Evolutionary conservation across 768 basidiomycete genomes (phyloP), one percentile per base, ranked within the genome.

Genomic region (Phaffia australis): DNA sequence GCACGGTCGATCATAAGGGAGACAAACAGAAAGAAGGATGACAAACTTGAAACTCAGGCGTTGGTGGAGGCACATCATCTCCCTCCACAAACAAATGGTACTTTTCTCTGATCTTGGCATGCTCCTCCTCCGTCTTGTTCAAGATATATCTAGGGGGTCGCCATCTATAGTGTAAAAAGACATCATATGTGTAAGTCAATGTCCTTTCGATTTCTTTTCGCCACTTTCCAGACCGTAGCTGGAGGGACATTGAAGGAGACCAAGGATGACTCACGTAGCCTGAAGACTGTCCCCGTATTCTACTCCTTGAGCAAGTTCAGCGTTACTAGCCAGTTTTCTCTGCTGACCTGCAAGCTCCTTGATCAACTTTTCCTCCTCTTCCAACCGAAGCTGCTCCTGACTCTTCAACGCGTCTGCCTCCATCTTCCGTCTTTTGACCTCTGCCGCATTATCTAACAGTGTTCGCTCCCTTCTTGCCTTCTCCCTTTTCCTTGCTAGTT

Each of bases 291-390:
- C 89, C 0, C 86, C 88, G 74, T 97, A 99, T 47, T 83, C 81
- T 52, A 95, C 91, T 8, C 94, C 95, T 74, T 90, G 84, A 1
- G 95, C 94, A 42, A 98, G 78, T 75, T 99, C 95, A 73, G 89
- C 80, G 71, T 91, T 92, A 4, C 91, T 92, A 0, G 89, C 91
- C 16, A 99, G 83, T 74, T 92, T 94, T 74, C 88, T 82, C 72
- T 92, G 81, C 69, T 86, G 88, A 47, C 89, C 88, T 49, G 76
- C 76, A 71, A 98, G 91, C 18, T 94, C 93, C 56, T 87, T 87
- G 14, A 98, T 77, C 59, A 99, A 87, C 73, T 90, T 87, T 7
- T 87, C 89, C 74, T 99, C 95, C 56, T 81, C 85, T 75, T 95
- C 95, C 63, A 87, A 86, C 7, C 81, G 85, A 73, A 87, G 88